Evolutionary conservation across 495 filamentous ascomycete genomes (phyloP).

Genomic region (Aspergillus funiculosus): DNA sequence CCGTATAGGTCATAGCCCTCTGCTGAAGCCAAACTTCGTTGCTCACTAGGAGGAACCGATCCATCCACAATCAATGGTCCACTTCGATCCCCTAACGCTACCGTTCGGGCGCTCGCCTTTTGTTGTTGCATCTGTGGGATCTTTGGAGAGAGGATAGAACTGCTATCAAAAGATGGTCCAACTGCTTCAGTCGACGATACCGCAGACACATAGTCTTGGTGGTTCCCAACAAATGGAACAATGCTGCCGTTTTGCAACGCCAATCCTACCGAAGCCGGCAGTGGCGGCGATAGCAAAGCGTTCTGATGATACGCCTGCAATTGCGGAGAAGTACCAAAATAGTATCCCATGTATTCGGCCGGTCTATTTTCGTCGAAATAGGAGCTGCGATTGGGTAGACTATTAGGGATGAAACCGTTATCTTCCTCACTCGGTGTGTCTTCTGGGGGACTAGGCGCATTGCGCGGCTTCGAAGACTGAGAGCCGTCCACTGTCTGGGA

Average conservation of each 20-base stretch:
- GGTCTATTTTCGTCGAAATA: conserved; percentile 43
- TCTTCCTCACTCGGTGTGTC: conserved; percentile 39
- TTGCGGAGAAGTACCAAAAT: conserved; percentile 53
- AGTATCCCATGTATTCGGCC: conserved; percentile 63
- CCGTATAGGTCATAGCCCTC: conserved; percentile 33
- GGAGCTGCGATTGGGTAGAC: conserved; percentile 34
- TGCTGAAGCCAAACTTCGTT: conserved; percentile 21
- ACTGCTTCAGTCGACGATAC: conserved; percentile 29
- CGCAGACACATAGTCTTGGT: conserved; percentile 37
- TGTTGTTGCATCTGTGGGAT: conserved; percentile 17
- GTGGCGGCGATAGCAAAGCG: conserved; percentile 36
- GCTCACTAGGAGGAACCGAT: conserved; percentile 37
- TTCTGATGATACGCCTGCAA: conserved; percentile 45
- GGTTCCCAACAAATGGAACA: conserved; percentile 37
- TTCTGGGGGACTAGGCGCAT: conserved; percentile 32
- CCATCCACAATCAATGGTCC: conserved; percentile 45
- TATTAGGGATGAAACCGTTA: conserved; percentile 37
- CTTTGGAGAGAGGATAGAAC: conserved; percentile 16
- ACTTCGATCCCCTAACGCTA: conserved; percentile 28
- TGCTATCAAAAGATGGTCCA: conserved; percentile 21
- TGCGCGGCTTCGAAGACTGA: conserved; percentile 29
- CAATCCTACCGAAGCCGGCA: conserved; percentile 45
- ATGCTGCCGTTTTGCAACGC: conserved; percentile 42
- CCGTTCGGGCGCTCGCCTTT: conserved; percentile 22
- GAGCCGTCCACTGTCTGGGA: conserved; percentile 32